Percentiles rank a stretch among this genome's conserved stretches.
Conservation (phyloP, 163 green algal species). For the Scenedesmus sp. region DNA sequence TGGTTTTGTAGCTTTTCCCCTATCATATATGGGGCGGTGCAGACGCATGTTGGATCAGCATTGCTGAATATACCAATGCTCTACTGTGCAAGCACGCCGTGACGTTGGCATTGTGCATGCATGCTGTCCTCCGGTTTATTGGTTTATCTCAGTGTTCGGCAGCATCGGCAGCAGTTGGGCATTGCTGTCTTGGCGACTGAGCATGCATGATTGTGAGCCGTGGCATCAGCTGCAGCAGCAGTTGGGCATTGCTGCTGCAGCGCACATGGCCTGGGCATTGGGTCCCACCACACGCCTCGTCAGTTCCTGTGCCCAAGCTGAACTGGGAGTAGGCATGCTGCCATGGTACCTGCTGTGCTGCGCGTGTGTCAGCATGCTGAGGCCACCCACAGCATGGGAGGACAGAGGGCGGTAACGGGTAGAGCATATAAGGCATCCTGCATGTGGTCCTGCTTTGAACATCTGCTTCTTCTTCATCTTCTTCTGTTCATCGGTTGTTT, state of each 20-base stretch:
- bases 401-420: not conserved
- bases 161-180: not conserved
- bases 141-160: too few relatives aligned
- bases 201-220: not conserved
- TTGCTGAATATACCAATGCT: too few relatives aligned
- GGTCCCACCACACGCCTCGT: not conserved
- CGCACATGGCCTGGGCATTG: not conserved
- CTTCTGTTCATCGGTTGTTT: not conserved
- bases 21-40: not conserved
- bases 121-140: not conserved
- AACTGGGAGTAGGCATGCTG: not conserved
- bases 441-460: not conserved
- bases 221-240: constrained; percentile 12
- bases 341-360: not conserved
- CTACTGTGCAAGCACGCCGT: too few relatives aligned
- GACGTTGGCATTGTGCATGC: not conserved
- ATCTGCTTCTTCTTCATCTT: not conserved
- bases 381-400: not conserved
- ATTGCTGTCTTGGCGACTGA: not conserved
- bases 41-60: not conserved
- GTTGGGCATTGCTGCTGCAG: constrained; percentile 43
- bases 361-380: not conserved
- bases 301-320: not conserved
- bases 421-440: not conserved
- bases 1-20: not conserved